Conservation (phyloP, 805 yeast species). For the Maudiozyma saulgeensis region DNA sequence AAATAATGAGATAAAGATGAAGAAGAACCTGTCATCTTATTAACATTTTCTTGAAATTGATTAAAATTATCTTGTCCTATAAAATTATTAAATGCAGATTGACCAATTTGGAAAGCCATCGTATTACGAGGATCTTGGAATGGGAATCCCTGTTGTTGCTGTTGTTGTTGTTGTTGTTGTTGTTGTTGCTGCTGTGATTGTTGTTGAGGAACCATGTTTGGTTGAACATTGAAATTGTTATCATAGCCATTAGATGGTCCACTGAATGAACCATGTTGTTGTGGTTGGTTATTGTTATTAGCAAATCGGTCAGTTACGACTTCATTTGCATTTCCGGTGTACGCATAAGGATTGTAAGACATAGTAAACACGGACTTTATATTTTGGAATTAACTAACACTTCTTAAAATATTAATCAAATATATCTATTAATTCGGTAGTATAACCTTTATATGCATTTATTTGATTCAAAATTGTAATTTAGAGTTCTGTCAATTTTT, state of each 20-base stretch:
- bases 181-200: neutral
- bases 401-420: too few relatives aligned
- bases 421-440: too few relatives aligned
- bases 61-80: conserved; percentile 49
- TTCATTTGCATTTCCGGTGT: conserved; percentile 14
- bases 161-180: neutral
- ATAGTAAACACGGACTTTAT: conserved; percentile 10
- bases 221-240: neutral
- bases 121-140: conserved; percentile 73
- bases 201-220: neutral
- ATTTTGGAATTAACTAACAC: neutral
- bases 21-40: conserved; percentile 28
- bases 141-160: conserved; percentile 22
- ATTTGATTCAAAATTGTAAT: too few relatives aligned
- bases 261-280: neutral
- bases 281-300: conserved; percentile 15
- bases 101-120: conserved; percentile 82
- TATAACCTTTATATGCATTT: neutral
- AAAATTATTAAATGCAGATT: conserved; percentile 51
- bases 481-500: too few relatives aligned
- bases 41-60: conserved; percentile 39
- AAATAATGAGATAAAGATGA: conserved; percentile 73
- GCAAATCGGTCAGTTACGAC: conserved; percentile 8
- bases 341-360: conserved; percentile 42
- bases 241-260: neutral